These are phyloP conservation scores for Phytophthora palmivora DNA, from an alignment of 352 stramenopile genomes.

Conservation along the genomic window DNA sequence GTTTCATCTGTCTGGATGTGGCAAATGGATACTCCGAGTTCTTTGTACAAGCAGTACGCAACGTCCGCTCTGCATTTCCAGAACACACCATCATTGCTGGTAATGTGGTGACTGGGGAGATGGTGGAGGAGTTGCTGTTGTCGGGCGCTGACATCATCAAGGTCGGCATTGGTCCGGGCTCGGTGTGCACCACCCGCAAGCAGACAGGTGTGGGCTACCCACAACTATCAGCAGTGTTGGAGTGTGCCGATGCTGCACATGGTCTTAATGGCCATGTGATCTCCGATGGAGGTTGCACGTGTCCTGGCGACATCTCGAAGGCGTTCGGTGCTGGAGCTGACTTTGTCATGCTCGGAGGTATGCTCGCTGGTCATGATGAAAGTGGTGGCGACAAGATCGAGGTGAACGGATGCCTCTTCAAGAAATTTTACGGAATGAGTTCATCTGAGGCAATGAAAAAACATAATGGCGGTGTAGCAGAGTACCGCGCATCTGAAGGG, in stretches of 20 bases:
- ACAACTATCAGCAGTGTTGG: constrained; percentile 91
- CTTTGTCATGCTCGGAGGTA: constrained; percentile 94
- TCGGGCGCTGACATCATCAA: constrained; percentile 94
- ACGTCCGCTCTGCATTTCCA: constrained; percentile 61
- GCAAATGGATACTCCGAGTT: constrained; percentile 90
- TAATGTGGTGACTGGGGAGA: constrained; percentile 94
- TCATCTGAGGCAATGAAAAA: constrained; percentile 93
- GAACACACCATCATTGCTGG: constrained; percentile 91
- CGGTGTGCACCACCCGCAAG: constrained; percentile 93
- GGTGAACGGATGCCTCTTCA: constrained; percentile 71
- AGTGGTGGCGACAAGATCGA: constrained; percentile 88
- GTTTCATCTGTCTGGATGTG: constrained; percentile 92
- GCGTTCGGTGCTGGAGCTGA: constrained; percentile 92
- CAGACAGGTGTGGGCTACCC: constrained; percentile 94
- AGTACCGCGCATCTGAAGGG: constrained; percentile 92
- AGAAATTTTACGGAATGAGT: constrained; percentile 95
- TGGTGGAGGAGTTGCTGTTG: constrained; percentile 92
- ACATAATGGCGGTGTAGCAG: constrained; percentile 89
- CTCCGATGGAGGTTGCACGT: constrained; percentile 90
- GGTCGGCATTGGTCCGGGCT: constrained; percentile 92
- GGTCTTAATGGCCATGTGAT: constrained; percentile 91
- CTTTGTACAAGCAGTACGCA: constrained; percentile 86
- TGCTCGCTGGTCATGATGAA: constrained; percentile 93
- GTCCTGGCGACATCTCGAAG: constrained; percentile 91
- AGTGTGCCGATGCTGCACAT: constrained; percentile 92